These are phyloP conservation scores for Carex myosuroides DNA, from an alignment of 176 grass and related monocot genomes.

Conservation along the genomic window DNA sequence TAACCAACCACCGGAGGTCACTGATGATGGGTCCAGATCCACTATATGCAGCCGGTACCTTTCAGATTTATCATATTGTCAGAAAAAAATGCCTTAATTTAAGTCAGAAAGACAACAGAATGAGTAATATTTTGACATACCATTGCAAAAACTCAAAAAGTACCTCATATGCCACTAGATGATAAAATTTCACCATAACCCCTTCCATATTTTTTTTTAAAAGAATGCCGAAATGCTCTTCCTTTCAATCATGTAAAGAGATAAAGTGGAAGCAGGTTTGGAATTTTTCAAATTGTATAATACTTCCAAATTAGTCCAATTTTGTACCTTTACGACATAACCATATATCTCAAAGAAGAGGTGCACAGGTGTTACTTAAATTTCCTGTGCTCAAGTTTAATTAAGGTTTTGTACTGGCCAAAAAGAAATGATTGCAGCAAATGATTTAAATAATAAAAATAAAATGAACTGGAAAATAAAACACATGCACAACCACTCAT, in stretches of 20 bases:
- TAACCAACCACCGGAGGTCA: conserved; percentile 91
- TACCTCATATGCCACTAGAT: not conserved
- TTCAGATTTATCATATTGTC: not conserved
- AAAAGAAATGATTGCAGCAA: not conserved
- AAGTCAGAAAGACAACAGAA: not conserved
- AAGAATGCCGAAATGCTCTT: not conserved
- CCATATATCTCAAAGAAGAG: not conserved
- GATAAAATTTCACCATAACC: not conserved
- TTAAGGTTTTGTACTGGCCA: not conserved
- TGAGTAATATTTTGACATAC: not conserved
- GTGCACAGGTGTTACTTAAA: not conserved
- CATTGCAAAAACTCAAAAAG: not conserved
- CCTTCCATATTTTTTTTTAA: not conserved
- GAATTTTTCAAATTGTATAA: not conserved
- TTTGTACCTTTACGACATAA: not conserved
- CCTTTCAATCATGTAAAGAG: not conserved
- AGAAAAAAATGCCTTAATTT: not conserved
- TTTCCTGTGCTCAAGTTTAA: not conserved
- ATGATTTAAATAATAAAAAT: not conserved
- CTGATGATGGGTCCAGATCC: conserved; percentile 79
- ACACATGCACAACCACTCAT: conserved; percentile 20
- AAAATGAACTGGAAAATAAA: not conserved
- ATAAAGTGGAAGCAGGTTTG: not conserved
- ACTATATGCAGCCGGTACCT: conserved; percentile 81
- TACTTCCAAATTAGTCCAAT: not conserved